Conservation (phyloP, 2,329 filamentous ascomycete genomes). For the Botrytis galanthina region DNA sequence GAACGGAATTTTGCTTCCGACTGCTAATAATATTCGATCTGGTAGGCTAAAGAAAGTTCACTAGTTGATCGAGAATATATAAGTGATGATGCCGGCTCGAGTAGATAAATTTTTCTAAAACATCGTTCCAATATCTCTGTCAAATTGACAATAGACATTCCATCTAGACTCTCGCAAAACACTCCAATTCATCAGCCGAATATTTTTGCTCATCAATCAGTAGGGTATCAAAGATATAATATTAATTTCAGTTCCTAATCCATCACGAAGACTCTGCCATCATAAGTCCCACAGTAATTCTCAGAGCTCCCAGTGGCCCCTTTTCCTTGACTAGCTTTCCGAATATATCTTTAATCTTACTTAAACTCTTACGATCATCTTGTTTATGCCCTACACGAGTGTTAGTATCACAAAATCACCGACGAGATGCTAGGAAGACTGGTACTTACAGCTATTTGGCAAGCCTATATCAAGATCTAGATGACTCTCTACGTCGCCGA, state of each 20-base stretch:
- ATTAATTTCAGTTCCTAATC: background rate
- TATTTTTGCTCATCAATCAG: background rate
- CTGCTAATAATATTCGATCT: background rate
- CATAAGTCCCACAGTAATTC: slow-evolving; percentile 59
- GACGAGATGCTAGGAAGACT: background rate
- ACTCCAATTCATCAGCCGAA: too few species aligned
- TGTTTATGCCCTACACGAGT: slow-evolving; percentile 54
- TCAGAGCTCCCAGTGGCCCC: slow-evolving; percentile 57
- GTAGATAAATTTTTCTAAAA: too few species aligned
- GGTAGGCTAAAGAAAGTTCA: too few species aligned
- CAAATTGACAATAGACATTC: too few species aligned
- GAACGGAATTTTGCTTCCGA: background rate
- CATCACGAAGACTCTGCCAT: slow-evolving; percentile 24
- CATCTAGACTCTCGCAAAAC: background rate
- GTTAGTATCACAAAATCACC: slow-evolving; percentile 10
- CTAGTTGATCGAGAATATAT: background rate
- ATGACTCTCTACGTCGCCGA: slow-evolving; percentile 63
- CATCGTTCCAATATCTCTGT: too few species aligned
- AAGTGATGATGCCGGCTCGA: background rate
- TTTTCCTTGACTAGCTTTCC: slow-evolving; percentile 54
- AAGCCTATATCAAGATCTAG: slow-evolving; percentile 54
- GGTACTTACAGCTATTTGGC: slow-evolving; percentile 61
- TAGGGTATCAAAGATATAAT: background rate
- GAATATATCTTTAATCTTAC: slow-evolving; percentile 60
- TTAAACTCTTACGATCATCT: slow-evolving; percentile 56